Evolutionary conservation across 768 basidiomycete species (phyloP).

Genomic region (Zangia roseola): DNA sequence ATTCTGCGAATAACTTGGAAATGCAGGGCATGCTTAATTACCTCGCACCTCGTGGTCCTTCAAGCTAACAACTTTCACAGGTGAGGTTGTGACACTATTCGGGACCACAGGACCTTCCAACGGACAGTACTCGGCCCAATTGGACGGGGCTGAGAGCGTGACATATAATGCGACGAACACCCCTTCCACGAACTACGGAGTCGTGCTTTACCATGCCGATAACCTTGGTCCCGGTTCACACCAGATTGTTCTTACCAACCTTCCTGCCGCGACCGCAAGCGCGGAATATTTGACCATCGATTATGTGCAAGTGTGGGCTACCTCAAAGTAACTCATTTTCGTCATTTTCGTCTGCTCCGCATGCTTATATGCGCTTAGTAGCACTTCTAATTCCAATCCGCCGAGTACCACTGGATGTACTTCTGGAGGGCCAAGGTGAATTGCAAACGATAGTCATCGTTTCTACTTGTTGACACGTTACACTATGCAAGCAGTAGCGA

Average conservation of each 20-base stretch:
- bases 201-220: constrained; percentile 30
- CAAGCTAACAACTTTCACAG: constrained; percentile 20
- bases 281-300: constrained; percentile 31
- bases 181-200: constrained; percentile 26
- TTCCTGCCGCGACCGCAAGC: constrained; percentile 21
- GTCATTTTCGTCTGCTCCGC: too few relatives aligned
- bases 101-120: constrained; percentile 39
- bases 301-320: constrained; percentile 28
- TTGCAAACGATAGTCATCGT: too few relatives aligned
- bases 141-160: constrained; percentile 29
- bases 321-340: not conserved
- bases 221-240: constrained; percentile 42
- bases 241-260: constrained; percentile 32
- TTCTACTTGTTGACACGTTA: too few relatives aligned
- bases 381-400: too few relatives aligned
- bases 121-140: constrained; percentile 34
- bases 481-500: too few relatives aligned
- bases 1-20: not conserved
- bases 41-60: not conserved
- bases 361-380: too few relatives aligned
- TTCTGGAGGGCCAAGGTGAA: too few relatives aligned
- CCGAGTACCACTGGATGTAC: too few relatives aligned
- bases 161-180: constrained; percentile 17
- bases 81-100: constrained; percentile 46
- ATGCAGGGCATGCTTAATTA: constrained; percentile 21